Evolutionary conservation across 345 rosid species (phyloP).

Genomic region (Kernera saxatilis): DNA sequence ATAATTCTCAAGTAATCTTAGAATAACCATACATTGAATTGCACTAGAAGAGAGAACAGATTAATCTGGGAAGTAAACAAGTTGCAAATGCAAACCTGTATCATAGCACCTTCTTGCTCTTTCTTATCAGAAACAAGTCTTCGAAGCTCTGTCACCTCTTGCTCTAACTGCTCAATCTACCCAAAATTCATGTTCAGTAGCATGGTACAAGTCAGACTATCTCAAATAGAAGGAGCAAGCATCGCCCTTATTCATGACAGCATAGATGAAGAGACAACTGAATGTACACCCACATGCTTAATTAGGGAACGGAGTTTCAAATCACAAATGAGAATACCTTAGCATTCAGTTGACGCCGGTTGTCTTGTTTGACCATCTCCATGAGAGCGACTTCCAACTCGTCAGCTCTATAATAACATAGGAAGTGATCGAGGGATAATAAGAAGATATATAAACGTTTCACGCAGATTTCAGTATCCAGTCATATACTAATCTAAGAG

Average conservation of each 20-base stretch:
- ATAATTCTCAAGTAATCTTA: conserved; percentile 7
- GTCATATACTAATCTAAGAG: conserved; percentile 2
- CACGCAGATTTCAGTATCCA: background rate
- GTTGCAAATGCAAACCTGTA: conserved; percentile 60
- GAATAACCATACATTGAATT: background rate
- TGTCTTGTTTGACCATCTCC: conserved; percentile 99
- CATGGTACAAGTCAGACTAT: conserved; percentile 11
- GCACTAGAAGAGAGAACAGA: conserved; percentile 8
- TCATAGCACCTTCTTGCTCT: conserved; percentile 95
- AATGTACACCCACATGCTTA: background rate
- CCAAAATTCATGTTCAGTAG: conserved; percentile 21
- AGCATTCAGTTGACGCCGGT: conserved; percentile 75
- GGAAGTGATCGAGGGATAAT: background rate
- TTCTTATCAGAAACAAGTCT: conserved; percentile 79
- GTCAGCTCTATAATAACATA: conserved; percentile 62
- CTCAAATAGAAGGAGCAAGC: background rate
- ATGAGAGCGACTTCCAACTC: conserved; percentile 95
- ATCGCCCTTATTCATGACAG: background rate
- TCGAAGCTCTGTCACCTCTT: conserved; percentile 62
- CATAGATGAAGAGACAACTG: background rate
- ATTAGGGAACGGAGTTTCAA: background rate
- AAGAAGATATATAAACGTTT: background rate
- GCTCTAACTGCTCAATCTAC: conserved; percentile 85
- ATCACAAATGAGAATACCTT: conserved; percentile 46
- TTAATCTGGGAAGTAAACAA: conserved; percentile 5